phyloP scores from a whole-genome alignment of 2,329 filamentous ascomycete genomes.

The Aspergillus nomiae region DNA sequence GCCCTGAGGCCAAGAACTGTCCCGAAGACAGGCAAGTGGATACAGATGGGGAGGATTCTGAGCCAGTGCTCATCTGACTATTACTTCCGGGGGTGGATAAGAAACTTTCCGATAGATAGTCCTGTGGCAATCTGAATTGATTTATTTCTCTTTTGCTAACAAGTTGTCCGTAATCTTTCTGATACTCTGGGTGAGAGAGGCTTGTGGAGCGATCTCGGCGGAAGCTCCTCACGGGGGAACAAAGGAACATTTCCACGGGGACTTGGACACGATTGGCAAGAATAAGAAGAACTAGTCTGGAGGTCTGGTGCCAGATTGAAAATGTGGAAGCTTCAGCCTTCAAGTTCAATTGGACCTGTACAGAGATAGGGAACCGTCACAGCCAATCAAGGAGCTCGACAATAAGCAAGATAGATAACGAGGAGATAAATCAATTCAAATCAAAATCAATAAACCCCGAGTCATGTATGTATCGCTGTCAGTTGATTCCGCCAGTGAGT shows the following conservation, averaged over 20 bases:
- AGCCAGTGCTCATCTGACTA: conserved; percentile 2
- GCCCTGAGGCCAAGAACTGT: background rate
- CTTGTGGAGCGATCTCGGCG: background rate
- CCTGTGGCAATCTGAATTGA: background rate
- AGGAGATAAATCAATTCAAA: background rate
- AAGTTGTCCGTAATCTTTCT: background rate
- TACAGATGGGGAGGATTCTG: background rate
- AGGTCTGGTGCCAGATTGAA: no score
- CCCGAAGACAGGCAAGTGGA: background rate
- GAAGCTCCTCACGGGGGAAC: no score
- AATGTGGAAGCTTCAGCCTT: no score
- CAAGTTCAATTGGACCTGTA: background rate
- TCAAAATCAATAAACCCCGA: background rate
- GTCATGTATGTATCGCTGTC: no score
- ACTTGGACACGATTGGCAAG: no score
- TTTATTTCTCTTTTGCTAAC: background rate
- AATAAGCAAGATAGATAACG: background rate
- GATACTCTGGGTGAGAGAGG: background rate
- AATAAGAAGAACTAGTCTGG: no score
- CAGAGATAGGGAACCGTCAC: background rate
- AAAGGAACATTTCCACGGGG: no score
- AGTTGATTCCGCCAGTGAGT: background rate
- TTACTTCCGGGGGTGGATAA: background rate
- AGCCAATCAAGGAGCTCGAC: background rate
- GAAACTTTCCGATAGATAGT: background rate